Base-by-base conservation (phyloP, 768 basidiomycete genomes). In the Xerocomellus chrysenteron region DNA sequence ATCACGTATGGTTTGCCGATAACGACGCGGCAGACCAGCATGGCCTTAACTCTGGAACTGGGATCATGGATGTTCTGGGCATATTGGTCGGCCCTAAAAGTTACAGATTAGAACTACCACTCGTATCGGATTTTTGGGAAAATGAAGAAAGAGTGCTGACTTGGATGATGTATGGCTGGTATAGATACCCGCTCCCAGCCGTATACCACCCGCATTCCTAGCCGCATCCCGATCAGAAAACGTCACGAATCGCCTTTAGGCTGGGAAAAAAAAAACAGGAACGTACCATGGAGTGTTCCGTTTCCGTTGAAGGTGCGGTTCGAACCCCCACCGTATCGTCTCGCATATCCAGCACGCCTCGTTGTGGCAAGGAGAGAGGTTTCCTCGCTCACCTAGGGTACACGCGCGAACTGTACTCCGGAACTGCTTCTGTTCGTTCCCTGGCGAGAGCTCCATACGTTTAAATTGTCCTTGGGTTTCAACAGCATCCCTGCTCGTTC, bases 121-220 rank as follows among this genome's bases (percentile, higher is more conserved):
- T 32, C 2, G 4, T 3, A n/a, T 39, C 21, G n/a, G 28, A 36
- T 5, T 36, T 36, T 47, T 16, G 14, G 42, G 3, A 36, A 30
- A 37, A 21, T 26, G 35, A 21, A 48, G 39, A 33, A 50, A 4
- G 3, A 26, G 42, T 16, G n/a, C 57, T 51, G 0, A 70, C 67
- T 68, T 70, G 39, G 66, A 65, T 32, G 68, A 65, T 1, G 58
- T 24, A 8, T 40, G 41, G 14, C 53, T 68, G 3, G 67, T 63
- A 30, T 68, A 70, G 21, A 68, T 58, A 24, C 67, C 67, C 12
- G 65, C 65, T 1, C 68, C 68, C 3, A 68, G 62, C 44, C 67
- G 58, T 9, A 68, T 59, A 3, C 67, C 67, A 10, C 5, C 1
- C 2, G 46, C 57, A n/a, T 55, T n/a, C 37, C 65, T 68, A 30